phyloP scores from a whole-genome alignment of 805 yeast genomes.

The Saccharomycopsis malanga region DNA sequence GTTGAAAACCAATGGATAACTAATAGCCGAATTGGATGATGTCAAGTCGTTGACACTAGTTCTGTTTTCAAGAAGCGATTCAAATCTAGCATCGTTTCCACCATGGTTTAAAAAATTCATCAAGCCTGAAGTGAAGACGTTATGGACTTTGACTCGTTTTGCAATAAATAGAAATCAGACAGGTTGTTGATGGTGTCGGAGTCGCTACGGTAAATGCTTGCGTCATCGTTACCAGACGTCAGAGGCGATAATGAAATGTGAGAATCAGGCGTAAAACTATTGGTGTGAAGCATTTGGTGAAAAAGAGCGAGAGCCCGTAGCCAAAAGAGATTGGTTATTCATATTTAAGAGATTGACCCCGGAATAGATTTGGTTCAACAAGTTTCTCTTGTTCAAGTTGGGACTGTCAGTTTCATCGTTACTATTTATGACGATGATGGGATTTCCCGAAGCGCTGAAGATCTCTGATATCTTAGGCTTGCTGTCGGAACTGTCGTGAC shows the following conservation, averaged over 20 bases:
- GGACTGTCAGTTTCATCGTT: neutral
- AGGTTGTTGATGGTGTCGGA: neutral
- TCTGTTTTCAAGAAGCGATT: neutral
- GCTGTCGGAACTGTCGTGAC: neutral
- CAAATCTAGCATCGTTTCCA: neutral
- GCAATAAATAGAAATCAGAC: neutral
- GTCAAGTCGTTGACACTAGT: neutral
- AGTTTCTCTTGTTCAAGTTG: neutral
- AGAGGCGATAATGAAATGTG: constrained; percentile 16
- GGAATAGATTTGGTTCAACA: constrained; percentile 11
- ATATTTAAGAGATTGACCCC: constrained; percentile 11
- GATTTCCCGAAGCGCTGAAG: too few relatives aligned
- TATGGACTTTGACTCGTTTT: neutral
- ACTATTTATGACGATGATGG: neutral
- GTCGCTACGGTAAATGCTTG: neutral
- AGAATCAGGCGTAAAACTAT: constrained; percentile 16
- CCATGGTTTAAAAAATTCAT: neutral
- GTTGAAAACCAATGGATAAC: constrained; percentile 7
- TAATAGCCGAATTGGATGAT: neutral
- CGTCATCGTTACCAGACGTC: neutral
- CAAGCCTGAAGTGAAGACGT: neutral
- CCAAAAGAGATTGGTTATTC: neutral
- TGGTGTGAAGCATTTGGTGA: neutral
- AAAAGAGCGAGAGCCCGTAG: neutral
- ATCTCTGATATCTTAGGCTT: too few relatives aligned